Base-by-base conservation (phyloP, 192 early-diverging fungal genomes). In the Mortierella hygrophila region DNA sequence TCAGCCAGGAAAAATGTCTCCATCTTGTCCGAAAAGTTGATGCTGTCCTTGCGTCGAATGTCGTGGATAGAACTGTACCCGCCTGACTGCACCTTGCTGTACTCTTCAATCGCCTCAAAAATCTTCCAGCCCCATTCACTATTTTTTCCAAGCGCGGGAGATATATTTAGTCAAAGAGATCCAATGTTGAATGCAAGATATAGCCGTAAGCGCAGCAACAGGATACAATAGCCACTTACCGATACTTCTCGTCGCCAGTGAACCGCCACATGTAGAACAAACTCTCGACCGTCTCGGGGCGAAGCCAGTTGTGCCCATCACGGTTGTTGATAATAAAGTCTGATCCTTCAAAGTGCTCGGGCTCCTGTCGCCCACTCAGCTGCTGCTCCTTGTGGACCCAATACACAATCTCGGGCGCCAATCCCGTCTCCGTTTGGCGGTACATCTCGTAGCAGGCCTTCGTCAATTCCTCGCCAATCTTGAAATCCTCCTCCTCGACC, bases 281-380 rank as follows among this genome's bases (percentile, higher is more conserved):
- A 76, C 94, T 95, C 78, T 99, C 98, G 7, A 97, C 90, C 0
- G 96, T 97, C 82, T 99, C 98, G 4, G 97, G 97, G 55, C 98
- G 88, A 84, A 99, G 88, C 54, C 97, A 85, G 87, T 97, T 96
- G 79, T 97, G 96, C 13, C 82, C 88, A 85, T 97, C 96, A 18
- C 75, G 41, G 18, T 84, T 69, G 44, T 94, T 91, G 75, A 96
- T 95, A 18, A 85, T 78, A 81, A 96, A 94, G 79, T 97, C 96
- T 15, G 76, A 70, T 18, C 78, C 80, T 1, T 76, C 77, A 75
- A 68, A 87, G 60, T 83, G 80, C 76, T 82, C 78, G 72, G 79
- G 57, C 65, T 76, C 74, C 21, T 40, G 29, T 72, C 74, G 75
- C 41, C 52, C 47, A 71, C 42, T 20, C n/a, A 70, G 70, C 88